Evolutionary conservation across 2,329 filamentous ascomycete genomes (phyloP).

Genomic region (Monosporascus sp.): DNA sequence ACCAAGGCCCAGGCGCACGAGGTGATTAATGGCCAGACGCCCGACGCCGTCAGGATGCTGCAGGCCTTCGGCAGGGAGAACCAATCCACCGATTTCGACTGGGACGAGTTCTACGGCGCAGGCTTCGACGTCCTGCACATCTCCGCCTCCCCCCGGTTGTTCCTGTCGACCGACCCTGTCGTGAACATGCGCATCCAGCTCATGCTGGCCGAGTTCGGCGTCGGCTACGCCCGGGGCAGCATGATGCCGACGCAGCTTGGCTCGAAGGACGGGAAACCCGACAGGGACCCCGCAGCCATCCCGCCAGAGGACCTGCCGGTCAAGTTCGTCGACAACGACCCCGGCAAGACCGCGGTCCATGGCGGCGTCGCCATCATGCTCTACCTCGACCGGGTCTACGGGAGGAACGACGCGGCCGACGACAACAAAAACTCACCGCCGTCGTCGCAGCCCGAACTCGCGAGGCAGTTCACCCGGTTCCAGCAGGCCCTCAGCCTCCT

Average conservation of each 20-base stretch:
- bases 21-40: constrained; percentile 65
- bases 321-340: constrained; percentile 53
- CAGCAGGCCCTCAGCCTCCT: constrained; percentile 35
- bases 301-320: constrained; percentile 28
- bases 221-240: constrained; percentile 39
- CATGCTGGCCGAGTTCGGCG: constrained; percentile 44
- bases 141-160: constrained; percentile 44
- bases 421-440: constrained; percentile 11
- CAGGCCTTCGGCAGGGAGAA: constrained; percentile 84
- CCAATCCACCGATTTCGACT: constrained; percentile 64
- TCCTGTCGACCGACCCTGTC: constrained; percentile 40
- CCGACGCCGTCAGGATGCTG: constrained; percentile 64
- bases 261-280: constrained; percentile 18
- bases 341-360: constrained; percentile 38
- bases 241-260: constrained; percentile 19
- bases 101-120: constrained; percentile 67
- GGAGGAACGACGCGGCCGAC: constrained; percentile 19
- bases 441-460: constrained; percentile 25
- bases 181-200: constrained; percentile 46
- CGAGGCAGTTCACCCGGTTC: constrained; percentile 35
- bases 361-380: constrained; percentile 51
- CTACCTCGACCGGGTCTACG: constrained; percentile 55
- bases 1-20: constrained; percentile 50
- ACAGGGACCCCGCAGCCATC: constrained; percentile 7
- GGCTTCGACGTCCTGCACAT: constrained; percentile 83